Base-by-base conservation (phyloP, 192 early-diverging fungal genomes). In the Linnemannia zychae region DNA sequence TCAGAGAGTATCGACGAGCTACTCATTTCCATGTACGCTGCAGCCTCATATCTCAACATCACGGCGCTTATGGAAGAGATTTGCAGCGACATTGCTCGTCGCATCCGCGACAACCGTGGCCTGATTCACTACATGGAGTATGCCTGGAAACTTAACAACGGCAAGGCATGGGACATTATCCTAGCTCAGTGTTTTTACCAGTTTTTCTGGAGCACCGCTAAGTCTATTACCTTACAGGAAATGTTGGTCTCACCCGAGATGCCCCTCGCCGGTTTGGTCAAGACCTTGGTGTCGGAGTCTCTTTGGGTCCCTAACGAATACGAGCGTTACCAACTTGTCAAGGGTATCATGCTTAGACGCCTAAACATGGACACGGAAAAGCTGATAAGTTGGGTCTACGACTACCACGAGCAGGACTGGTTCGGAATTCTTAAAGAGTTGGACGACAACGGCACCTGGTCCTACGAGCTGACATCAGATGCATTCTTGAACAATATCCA, bases 61-160 rank as follows among this genome's bases (percentile, higher is more conserved):
- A 44, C 74, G n/a, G 78, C 83, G 24, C 83, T 85, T 6, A 79
- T 75, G 63, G 83, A 85, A 20, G 83, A 85, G 40, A 79, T 85
- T 9, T 85, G 83, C 33, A 79, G 83, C n/a, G 83, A 85, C 33
- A 85, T 85, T n/a, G 77, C 83, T 1, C 78, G 33, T 28, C 73
- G 83, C 6, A 85, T 85, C 49, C 46, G 83, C n/a, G 78, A 76
- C 46, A 75, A 65, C 38, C 73, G 77, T 22, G 83, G 83, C 3
- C 57, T 85, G 52, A 79, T 85, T 49, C 78, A 79, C 49, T 85
- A 85, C 67, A 85, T 85, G 83, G 83, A 75, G 16, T 85, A 85
- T 44, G 83, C 83, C 24, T 85, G 83, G 83, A 79, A 79, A 24
- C 50, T 79, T 17, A 85, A 85, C 44, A 85, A 85, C 17, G 83